Base-by-base conservation (phyloP, 805 yeast genomes). In the Huiozyma naganishii region DNA sequence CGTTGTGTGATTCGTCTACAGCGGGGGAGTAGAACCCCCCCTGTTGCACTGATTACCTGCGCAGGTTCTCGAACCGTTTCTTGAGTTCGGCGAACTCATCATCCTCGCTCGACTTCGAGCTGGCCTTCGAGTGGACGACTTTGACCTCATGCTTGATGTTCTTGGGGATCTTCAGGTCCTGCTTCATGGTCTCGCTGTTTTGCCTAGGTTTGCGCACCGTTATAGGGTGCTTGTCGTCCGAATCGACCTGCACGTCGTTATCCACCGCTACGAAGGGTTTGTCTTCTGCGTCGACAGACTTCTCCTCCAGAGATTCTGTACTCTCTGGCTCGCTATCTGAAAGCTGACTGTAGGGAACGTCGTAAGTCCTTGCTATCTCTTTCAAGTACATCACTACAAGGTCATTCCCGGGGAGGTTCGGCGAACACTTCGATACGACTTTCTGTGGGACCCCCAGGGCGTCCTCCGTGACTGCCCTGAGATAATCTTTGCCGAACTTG, bases 361-460 rank as follows among this genome's bases (percentile, higher is more conserved):
- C 71, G 55, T 88, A 87, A 0, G 95, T 83, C 41, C 70, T 70
- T 1, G 95, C 95, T 48, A 87, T 87, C 55, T 87, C 96, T 43
- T 73, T 67, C 48, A 88, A 66, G 54, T 88, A 88, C 46, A 83
- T 61, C 11, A 72, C 70, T 1, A 87, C 92, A 44, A 87, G 68
- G 27, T 71, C 77, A 37, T 69, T 71, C 4, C 72, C 61, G 1
- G 95, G 95, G 5, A 92, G 78, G 42, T 73, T 76, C 4, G 80
- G 74, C 12, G 73, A 67, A 45, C 92, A 79, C 48, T 88, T 66
- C 37, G 70, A 71, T 11, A 73, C 52, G 5, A 87, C 74, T 55
- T 80, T 82, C n/a, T 72, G 77, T 0, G 94, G 89, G 2, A 87
- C 82, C 3, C 11, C 11, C 11, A 8, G 9, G 11, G 9, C 11